phyloP scores from a whole-genome alignment of 257 asterid species.

The Rhazya stricta region DNA sequence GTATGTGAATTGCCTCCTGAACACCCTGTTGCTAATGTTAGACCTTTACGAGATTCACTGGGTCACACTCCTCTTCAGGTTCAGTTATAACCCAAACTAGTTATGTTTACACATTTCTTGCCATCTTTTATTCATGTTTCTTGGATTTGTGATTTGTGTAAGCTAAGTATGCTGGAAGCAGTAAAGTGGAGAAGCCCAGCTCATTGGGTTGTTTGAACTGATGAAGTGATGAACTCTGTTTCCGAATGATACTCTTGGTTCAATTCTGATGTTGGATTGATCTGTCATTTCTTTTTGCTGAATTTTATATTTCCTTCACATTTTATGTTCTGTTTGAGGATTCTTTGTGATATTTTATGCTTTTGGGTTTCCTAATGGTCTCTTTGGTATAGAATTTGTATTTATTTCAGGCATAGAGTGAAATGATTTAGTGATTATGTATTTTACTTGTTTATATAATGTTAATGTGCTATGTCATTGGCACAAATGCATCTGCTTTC shows the following conservation, averaged over 20 bases:
- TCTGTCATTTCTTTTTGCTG: neutral
- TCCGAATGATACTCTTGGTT: neutral
- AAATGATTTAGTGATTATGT: neutral
- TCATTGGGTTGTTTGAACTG: neutral
- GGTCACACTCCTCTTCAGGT: constrained; percentile 99
- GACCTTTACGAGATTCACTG: constrained; percentile 91
- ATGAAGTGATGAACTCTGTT: neutral
- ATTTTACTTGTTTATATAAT: neutral
- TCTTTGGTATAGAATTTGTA: neutral
- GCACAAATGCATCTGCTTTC: neutral
- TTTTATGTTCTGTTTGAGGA: neutral
- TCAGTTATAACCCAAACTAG: neutral
- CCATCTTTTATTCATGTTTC: neutral
- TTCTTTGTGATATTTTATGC: neutral
- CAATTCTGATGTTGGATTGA: neutral
- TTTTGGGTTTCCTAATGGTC: neutral
- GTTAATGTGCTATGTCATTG: neutral
- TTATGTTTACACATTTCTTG: neutral
- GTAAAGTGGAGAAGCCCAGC: neutral
- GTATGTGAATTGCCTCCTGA: constrained; percentile 99
- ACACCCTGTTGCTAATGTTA: constrained; percentile 90
- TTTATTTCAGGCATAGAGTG: neutral
- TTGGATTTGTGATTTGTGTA: neutral
- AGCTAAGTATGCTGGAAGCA: neutral
- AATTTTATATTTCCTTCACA: too few species aligned